Conservation (phyloP, 495 filamentous ascomycete species). For the Xylona heveae region DNA sequence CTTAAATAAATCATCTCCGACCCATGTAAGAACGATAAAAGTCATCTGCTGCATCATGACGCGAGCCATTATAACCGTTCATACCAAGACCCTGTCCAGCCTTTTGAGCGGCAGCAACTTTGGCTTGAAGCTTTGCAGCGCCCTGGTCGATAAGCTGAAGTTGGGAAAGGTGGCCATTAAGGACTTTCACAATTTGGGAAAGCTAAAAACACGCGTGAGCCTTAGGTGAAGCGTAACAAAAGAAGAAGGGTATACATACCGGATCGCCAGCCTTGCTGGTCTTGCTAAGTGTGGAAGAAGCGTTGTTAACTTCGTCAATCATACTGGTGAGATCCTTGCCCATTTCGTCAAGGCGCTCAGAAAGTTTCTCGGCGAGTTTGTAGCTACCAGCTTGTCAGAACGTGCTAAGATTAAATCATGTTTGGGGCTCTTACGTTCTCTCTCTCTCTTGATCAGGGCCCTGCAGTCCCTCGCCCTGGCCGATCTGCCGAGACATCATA, state of each 20-base stretch:
- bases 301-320: slow-evolving; percentile 94
- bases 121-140: slow-evolving; percentile 53
- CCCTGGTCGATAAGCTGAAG: slow-evolving; percentile 82
- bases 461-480: slow-evolving; percentile 44
- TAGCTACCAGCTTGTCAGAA: slow-evolving; percentile 24
- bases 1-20: slow-evolving; percentile 12
- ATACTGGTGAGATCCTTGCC: slow-evolving; percentile 77
- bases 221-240: slow-evolving; percentile 1
- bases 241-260: slow-evolving; percentile 31
- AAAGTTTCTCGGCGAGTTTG: slow-evolving; percentile 75
- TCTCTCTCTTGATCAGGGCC: slow-evolving; percentile 89
- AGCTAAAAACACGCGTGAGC: slow-evolving; percentile 27
- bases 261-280: slow-evolving; percentile 78
- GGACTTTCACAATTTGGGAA: slow-evolving; percentile 77
- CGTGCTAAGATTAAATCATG: neutral
- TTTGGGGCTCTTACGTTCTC: slow-evolving; percentile 36
- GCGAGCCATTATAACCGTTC: slow-evolving; percentile 34
- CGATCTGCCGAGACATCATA: slow-evolving; percentile 51
- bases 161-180: slow-evolving; percentile 76
- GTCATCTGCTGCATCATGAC: slow-evolving; percentile 48
- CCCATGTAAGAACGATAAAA: slow-evolving; percentile 67
- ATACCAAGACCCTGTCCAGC: slow-evolving; percentile 42
- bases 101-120: slow-evolving; percentile 61
- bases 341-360: slow-evolving; percentile 73
- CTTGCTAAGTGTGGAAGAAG: slow-evolving; percentile 64